These are phyloP conservation scores for Euphorbia tirucalli DNA, from an alignment of 345 rosid species.

Conservation along the genomic window DNA sequence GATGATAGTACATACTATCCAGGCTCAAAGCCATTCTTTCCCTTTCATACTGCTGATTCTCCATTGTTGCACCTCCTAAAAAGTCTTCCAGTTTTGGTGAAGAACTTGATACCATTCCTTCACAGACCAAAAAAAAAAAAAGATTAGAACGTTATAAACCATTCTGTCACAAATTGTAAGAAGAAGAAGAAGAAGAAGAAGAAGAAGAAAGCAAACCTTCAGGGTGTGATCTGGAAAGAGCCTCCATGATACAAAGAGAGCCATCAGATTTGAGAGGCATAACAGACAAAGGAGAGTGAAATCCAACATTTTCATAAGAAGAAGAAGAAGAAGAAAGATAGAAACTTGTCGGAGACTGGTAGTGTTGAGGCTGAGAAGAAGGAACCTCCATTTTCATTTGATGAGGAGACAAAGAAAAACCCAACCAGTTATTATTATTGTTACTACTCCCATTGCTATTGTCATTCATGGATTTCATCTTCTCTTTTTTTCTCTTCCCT, in stretches of 20 bases:
- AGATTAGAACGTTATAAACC: background rate
- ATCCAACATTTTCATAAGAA: slow-evolving; percentile 38
- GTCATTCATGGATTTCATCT: slow-evolving; percentile 49
- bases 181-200: background rate
- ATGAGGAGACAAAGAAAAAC: slow-evolving; percentile 69
- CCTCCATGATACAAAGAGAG: slow-evolving; percentile 74
- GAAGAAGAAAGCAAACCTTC: slow-evolving; percentile 39
- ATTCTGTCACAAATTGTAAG: background rate
- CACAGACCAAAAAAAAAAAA: background rate
- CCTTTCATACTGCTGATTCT: slow-evolving; percentile 37
- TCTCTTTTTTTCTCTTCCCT: slow-evolving; percentile 17
- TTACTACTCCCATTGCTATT: slow-evolving; percentile 29
- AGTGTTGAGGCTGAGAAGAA: slow-evolving; percentile 33
- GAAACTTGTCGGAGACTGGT: slow-evolving; percentile 43
- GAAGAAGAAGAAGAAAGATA: slow-evolving; percentile 34
- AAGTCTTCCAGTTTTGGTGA: slow-evolving; percentile 78
- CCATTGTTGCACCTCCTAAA: slow-evolving; percentile 58
- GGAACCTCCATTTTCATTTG: slow-evolving; percentile 67
- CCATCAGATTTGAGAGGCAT: slow-evolving; percentile 88
- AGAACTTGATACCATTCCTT: slow-evolving; percentile 46
- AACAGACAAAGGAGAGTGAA: slow-evolving; percentile 53
- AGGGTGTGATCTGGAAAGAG: slow-evolving; percentile 58
- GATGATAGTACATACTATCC: slow-evolving; percentile 44
- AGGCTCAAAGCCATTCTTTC: slow-evolving; percentile 47
- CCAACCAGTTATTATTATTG: slow-evolving; percentile 53